A percentile compares a stretch with the other conserved stretches of the same genome.
Conservation (phyloP, 176 grass and related monocot genomes). For the Oryza longistaminata region DNA sequence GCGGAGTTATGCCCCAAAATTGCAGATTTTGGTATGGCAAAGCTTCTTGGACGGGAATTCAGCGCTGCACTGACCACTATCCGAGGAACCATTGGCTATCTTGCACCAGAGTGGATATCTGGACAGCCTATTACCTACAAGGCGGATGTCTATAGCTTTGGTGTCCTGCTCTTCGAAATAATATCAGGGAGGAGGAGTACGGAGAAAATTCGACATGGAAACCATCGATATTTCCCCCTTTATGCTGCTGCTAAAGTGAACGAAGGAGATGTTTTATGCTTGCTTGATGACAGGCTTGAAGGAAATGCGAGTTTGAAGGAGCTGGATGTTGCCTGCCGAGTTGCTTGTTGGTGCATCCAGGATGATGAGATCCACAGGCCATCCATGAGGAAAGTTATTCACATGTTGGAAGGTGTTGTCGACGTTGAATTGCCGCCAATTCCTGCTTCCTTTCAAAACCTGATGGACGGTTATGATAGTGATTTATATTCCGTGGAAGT, state of each 20-base stretch:
- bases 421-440: slow-evolving; percentile 25
- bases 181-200: slow-evolving; percentile 43
- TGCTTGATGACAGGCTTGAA: slow-evolving; percentile 29
- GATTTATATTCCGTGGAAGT: neutral
- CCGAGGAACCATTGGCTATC: slow-evolving; percentile 51
- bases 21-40: slow-evolving; percentile 55
- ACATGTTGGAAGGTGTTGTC: slow-evolving; percentile 22
- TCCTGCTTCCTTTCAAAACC: slow-evolving; percentile 20
- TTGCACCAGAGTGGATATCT: slow-evolving; percentile 48
- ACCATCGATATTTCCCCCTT: slow-evolving; percentile 25
- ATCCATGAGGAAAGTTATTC: slow-evolving; percentile 45
- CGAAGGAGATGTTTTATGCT: slow-evolving; percentile 37
- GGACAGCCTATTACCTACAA: slow-evolving; percentile 41
- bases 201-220: neutral
- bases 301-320: slow-evolving; percentile 26
- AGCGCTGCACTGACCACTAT: slow-evolving; percentile 38
- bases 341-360: slow-evolving; percentile 54
- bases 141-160: slow-evolving; percentile 51
- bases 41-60: slow-evolving; percentile 40
- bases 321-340: slow-evolving; percentile 25
- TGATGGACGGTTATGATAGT: slow-evolving; percentile 23
- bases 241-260: slow-evolving; percentile 22
- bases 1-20: slow-evolving; percentile 43
- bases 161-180: slow-evolving; percentile 48
- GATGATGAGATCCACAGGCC: slow-evolving; percentile 35